These are phyloP conservation scores for Cytospora chrysosperma DNA, from an alignment of 2,329 filamentous ascomycete species.

Conservation along the genomic window DNA sequence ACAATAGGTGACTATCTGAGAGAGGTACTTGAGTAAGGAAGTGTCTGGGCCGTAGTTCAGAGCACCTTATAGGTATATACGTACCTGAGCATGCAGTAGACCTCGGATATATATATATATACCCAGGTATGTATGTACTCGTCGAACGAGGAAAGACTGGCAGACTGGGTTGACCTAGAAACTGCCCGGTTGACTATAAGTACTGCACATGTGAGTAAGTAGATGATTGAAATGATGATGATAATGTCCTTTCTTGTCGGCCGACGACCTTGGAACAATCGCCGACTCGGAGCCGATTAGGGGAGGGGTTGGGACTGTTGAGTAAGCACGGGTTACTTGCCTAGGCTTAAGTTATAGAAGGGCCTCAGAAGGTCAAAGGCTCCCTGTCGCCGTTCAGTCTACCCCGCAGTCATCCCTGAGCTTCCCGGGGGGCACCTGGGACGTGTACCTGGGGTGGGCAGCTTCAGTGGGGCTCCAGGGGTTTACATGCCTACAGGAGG, in stretches of 20 bases:
- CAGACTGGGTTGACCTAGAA: neutral
- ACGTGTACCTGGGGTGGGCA: too few species aligned
- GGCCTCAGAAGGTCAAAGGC: neutral
- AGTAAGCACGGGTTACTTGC: too few species aligned
- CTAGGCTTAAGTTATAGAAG: too few species aligned
- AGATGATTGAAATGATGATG: conserved; percentile 12
- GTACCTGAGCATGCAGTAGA: too few species aligned
- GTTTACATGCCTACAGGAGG: too few species aligned
- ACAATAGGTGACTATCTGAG: neutral
- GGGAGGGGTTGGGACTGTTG: too few species aligned
- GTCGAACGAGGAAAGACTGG: neutral
- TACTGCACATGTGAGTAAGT: too few species aligned
- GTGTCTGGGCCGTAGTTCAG: neutral
- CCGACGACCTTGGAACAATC: neutral
- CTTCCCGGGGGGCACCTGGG: neutral
- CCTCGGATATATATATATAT: too few species aligned
- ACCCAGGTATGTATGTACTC: neutral
- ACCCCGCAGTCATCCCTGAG: neutral
- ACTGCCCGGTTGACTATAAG: too few species aligned
- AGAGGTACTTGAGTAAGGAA: too few species aligned
- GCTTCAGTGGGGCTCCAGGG: too few species aligned
- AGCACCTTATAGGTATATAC: too few species aligned
- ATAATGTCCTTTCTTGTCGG: neutral
- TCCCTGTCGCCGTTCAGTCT: neutral
- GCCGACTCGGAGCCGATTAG: conserved; percentile 13